These are phyloP conservation scores for Gentiana dahurica DNA, from an alignment of 257 asterid species.

Conservation along the genomic window DNA sequence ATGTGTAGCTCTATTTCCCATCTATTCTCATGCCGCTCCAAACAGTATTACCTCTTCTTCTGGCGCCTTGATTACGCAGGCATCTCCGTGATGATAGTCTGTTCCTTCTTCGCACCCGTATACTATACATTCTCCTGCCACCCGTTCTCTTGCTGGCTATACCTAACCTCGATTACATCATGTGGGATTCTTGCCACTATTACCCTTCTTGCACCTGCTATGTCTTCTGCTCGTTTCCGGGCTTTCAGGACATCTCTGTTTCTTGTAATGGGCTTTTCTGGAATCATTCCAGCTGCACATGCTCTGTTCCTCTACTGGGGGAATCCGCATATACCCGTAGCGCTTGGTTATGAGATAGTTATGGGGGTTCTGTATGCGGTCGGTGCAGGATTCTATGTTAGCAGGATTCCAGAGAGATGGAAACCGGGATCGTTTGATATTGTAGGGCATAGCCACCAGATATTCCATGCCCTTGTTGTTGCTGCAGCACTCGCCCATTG, in stretches of 20 bases:
- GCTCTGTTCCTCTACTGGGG: conserved; percentile 44
- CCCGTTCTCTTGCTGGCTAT: conserved; percentile 44
- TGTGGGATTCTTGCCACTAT: conserved; percentile 45
- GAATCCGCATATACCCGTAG: conserved; percentile 36
- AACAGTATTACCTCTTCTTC: conserved; percentile 55
- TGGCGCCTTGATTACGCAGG: conserved; percentile 96
- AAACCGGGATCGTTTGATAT: conserved; percentile 78
- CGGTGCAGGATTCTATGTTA: conserved; percentile 59
- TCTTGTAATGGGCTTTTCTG: conserved; percentile 83
- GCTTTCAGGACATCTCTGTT: conserved; percentile 61
- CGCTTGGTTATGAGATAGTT: conserved; percentile 59
- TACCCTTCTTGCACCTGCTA: conserved; percentile 64
- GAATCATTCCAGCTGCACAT: conserved; percentile 76
- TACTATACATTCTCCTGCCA: conserved; percentile 63
- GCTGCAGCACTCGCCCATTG: conserved; percentile 79
- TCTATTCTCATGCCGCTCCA: conserved; percentile 83
- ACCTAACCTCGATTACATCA: conserved; percentile 52
- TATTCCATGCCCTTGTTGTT: conserved; percentile 70
- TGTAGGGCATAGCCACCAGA: conserved; percentile 92
- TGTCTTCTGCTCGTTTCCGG: conserved; percentile 47
- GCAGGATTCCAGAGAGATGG: conserved; percentile 85
- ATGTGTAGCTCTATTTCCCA: conserved; percentile 73
- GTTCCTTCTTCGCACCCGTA: conserved; percentile 75
- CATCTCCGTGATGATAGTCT: conserved; percentile 73
- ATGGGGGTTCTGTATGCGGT: conserved; percentile 67